These are phyloP conservation scores for Pleurotus sapidus DNA, from an alignment of 768 basidiomycete genomes.

Conservation along the genomic window DNA sequence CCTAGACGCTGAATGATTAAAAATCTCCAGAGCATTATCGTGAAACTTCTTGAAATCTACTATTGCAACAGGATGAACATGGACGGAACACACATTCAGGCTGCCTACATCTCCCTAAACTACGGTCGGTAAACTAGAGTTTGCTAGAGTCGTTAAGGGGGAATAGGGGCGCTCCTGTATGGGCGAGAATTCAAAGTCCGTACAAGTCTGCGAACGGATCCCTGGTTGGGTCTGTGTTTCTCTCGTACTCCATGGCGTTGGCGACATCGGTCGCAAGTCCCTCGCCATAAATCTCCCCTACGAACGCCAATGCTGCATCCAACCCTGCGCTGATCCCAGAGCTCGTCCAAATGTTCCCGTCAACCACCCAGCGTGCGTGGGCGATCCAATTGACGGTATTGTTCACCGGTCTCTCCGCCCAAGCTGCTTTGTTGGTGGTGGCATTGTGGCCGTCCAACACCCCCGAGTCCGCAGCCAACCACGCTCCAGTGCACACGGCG, in stretches of 20 bases:
- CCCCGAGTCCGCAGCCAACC: constrained; percentile 34
- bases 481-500: constrained; percentile 42
- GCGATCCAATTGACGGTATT: constrained; percentile 39
- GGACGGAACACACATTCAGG: too few species aligned
- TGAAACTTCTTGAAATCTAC: too few species aligned
- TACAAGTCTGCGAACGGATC: constrained; percentile 38
- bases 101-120: too few species aligned
- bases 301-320: constrained; percentile 34
- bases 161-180: too few species aligned
- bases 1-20: too few species aligned
- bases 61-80: too few species aligned
- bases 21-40: too few species aligned
- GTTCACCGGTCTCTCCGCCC: constrained; percentile 17
- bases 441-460: constrained; percentile 38
- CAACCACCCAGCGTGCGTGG: constrained; percentile 44
- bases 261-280: constrained; percentile 27
- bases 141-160: too few species aligned
- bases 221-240: constrained; percentile 30
- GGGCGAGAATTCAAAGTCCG: constrained; percentile 10
- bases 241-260: constrained; percentile 34
- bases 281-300: constrained; percentile 32
- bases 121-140: too few species aligned
- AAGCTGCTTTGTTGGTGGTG: constrained; percentile 41
- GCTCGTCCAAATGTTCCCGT: constrained; percentile 47
- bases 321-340: constrained; percentile 45